Percentiles rank a stretch among this genome's conserved stretches.
phyloP scores from a whole-genome alignment of 1,284 basidiomycete genomes.

The Leccinum proliferum region DNA sequence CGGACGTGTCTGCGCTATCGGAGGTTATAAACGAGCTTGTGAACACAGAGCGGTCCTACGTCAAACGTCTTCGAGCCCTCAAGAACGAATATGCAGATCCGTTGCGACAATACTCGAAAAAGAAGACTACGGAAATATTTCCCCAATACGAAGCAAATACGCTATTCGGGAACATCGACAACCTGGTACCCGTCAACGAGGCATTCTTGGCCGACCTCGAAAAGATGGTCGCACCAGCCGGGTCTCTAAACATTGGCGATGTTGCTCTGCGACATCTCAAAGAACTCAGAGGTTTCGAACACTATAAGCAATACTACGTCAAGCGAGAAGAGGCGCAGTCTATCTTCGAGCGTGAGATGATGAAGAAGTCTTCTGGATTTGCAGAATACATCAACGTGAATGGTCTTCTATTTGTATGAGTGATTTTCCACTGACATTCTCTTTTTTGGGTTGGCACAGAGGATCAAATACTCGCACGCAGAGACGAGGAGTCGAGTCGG shows the following conservation, averaged over 20 bases:
- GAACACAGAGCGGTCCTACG: slow-evolving; percentile 73
- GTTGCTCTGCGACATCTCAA: slow-evolving; percentile 84
- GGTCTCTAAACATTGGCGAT: slow-evolving; percentile 67
- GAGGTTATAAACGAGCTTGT: slow-evolving; percentile 76
- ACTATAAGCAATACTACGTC: slow-evolving; percentile 87
- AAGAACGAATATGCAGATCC: slow-evolving; percentile 88
- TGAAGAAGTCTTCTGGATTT: slow-evolving; percentile 73
- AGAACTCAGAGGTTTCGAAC: slow-evolving; percentile 77
- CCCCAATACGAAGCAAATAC: slow-evolving; percentile 88
- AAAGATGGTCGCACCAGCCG: slow-evolving; percentile 60
- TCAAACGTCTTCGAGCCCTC: slow-evolving; percentile 67
- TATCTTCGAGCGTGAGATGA: slow-evolving; percentile 82
- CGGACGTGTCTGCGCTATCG: slow-evolving; percentile 57
- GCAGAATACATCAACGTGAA: slow-evolving; percentile 81
- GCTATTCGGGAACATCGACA: slow-evolving; percentile 92
- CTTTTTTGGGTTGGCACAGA: slow-evolving; percentile 37
- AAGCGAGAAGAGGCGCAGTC: slow-evolving; percentile 92
- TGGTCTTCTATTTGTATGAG: slow-evolving; percentile 12
- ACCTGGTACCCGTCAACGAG: slow-evolving; percentile 82
- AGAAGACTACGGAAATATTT: slow-evolving; percentile 82
- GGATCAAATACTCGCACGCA: slow-evolving; percentile 83
- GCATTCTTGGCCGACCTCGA: slow-evolving; percentile 85
- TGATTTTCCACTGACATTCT: slow-evolving; percentile 14
- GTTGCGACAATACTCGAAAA: slow-evolving; percentile 78
- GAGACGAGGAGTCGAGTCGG: slow-evolving; percentile 85